These are phyloP conservation scores for Quillaja saponaria DNA, from an alignment of 306 rosid genomes.

Conservation along the genomic window DNA sequence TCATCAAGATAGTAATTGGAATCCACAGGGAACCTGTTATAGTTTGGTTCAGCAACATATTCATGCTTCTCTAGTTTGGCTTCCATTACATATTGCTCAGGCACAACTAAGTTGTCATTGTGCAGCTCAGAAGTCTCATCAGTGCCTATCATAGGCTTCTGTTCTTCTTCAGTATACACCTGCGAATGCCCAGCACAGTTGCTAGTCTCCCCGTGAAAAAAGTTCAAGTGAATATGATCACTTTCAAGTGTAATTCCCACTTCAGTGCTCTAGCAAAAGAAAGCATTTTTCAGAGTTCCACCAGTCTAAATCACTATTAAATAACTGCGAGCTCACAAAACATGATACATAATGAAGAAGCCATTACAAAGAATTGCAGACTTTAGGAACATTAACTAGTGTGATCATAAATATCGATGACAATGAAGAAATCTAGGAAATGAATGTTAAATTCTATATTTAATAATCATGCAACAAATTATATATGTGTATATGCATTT, in stretches of 20 bases:
- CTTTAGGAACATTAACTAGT: not conserved
- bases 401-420: not conserved
- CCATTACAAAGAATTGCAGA: not conserved
- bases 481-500: too few relatives aligned
- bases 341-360: not conserved
- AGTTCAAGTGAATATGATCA: conserved; percentile 39
- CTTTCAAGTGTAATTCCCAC: conserved; percentile 25
- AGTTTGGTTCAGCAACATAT: conserved; percentile 34
- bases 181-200: conserved; percentile 43
- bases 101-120: conserved; percentile 28
- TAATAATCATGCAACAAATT: too few relatives aligned
- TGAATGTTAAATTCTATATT: too few relatives aligned
- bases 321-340: not conserved
- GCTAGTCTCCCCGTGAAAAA: conserved; percentile 64
- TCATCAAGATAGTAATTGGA: conserved; percentile 30
- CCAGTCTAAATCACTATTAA: not conserved
- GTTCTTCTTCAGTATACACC: conserved; percentile 38
- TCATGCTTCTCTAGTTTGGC: conserved; percentile 40
- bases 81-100: conserved; percentile 39
- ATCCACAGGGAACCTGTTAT: conserved; percentile 29
- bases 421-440: too few relatives aligned
- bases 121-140: conserved; percentile 33
- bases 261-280: conserved; percentile 44
- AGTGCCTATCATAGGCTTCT: conserved; percentile 38
- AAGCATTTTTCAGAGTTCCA: not conserved